Percentiles rank a stretch among this genome's conserved stretches.
Evolutionary conservation across 2,329 filamentous ascomycete species (phyloP).

Genomic region (Botrytis galanthina): DNA sequence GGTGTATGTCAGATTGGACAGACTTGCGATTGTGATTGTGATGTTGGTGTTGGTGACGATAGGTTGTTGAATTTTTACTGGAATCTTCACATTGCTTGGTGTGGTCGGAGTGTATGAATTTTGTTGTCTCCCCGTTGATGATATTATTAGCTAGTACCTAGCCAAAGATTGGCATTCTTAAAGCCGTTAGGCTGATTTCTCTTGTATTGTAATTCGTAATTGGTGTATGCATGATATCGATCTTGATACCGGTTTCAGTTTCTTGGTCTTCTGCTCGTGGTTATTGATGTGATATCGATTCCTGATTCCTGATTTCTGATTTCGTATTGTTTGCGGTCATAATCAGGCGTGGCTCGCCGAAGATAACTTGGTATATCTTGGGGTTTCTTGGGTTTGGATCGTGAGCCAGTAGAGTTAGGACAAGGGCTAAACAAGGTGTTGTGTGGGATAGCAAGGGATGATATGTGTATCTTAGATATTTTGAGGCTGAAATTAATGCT

Average conservation of each 20-base stretch:
- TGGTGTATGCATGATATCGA: not conserved
- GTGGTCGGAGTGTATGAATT: not conserved
- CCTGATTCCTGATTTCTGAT: not conserved
- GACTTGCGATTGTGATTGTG: not conserved
- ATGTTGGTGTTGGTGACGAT: not conserved
- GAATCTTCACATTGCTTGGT: not conserved
- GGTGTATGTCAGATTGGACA: not conserved
- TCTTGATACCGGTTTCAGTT: not conserved
- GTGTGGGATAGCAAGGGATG: not conserved
- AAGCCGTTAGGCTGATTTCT: not conserved
- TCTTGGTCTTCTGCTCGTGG: not conserved
- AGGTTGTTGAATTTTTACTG: accelerated
- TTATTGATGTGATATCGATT: not conserved
- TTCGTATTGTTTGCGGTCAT: not conserved
- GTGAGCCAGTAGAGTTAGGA: not conserved
- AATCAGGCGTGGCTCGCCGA: not conserved
- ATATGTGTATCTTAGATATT: not conserved
- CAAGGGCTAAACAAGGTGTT: not conserved
- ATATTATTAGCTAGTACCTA: not conserved
- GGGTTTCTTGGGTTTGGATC: not conserved
- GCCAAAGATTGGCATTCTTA: not conserved
- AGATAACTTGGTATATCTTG: not conserved
- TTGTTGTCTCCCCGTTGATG: not conserved
- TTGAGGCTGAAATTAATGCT: too few species aligned
- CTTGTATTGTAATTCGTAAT: not conserved